Percentiles rank a stretch among this genome's conserved stretches.
phyloP scores from a whole-genome alignment of 495 filamentous ascomycete species.

The Collariella sp. region DNA sequence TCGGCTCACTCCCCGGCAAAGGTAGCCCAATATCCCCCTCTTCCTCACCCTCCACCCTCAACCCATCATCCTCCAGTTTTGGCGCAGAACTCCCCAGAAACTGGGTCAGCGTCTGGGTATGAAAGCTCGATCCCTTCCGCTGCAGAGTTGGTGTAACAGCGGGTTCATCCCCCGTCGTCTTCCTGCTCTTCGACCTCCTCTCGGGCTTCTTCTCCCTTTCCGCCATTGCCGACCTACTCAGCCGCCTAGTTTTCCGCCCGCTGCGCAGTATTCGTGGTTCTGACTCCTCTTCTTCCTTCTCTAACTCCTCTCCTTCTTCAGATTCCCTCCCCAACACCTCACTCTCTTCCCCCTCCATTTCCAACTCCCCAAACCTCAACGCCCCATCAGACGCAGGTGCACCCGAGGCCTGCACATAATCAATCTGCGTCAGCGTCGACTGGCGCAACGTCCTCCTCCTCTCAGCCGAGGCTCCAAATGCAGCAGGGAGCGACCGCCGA shows the following conservation, averaged over 20 bases:
- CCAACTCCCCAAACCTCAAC: slow-evolving; percentile 2
- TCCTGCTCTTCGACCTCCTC: slow-evolving; percentile 21
- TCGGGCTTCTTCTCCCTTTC: not conserved
- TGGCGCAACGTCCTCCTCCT: slow-evolving; percentile 21
- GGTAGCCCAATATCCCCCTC: not conserved
- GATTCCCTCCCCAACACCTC: not conserved
- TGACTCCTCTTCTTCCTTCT: slow-evolving; percentile 13
- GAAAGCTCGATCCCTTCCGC: slow-evolving; percentile 25
- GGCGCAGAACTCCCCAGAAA: slow-evolving; percentile 19
- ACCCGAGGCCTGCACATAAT: slow-evolving; percentile 24
- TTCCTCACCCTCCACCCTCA: slow-evolving; percentile 26
- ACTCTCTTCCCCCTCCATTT: not conserved
- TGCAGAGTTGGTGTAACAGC: not conserved
- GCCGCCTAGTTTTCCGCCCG: slow-evolving; percentile 9
- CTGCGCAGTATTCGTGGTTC: not conserved
- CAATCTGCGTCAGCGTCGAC: slow-evolving; percentile 45
- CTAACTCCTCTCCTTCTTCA: slow-evolving; percentile 9
- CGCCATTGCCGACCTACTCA: slow-evolving; percentile 2
- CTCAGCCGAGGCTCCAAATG: not conserved
- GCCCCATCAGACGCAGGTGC: not conserved
- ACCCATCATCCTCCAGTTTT: slow-evolving; percentile 16
- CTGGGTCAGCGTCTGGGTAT: slow-evolving; percentile 41
- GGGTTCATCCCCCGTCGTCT: slow-evolving; percentile 36
- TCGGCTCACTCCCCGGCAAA: not conserved
- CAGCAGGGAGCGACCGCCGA: slow-evolving; percentile 20